These are phyloP conservation scores for Moesziomyces sp. DNA, from an alignment of 1,284 basidiomycete genomes.

Conservation along the genomic window DNA sequence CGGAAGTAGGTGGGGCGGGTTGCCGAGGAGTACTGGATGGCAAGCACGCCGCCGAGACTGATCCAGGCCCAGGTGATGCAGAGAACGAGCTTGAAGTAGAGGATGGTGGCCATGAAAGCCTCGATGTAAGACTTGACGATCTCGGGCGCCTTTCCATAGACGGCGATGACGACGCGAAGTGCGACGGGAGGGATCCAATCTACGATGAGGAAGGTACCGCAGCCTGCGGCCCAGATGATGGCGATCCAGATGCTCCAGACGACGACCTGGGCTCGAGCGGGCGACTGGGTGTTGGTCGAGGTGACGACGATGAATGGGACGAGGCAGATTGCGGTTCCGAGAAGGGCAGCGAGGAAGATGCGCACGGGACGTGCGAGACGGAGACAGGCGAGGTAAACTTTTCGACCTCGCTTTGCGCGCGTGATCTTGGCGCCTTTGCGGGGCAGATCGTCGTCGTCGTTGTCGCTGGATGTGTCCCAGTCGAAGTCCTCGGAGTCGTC, in stretches of 20 bases:
- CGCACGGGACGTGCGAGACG: constrained; percentile 61
- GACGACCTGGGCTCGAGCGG: constrained; percentile 50
- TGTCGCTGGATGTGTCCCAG: constrained; percentile 58
- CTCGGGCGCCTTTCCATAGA: constrained; percentile 61
- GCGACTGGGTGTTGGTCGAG: constrained; percentile 27
- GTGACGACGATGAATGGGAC: constrained; percentile 64
- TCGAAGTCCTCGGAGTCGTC: constrained; percentile 65
- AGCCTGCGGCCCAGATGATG: constrained; percentile 62
- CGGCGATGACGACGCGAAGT: constrained; percentile 53
- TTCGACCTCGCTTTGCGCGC: constrained; percentile 54
- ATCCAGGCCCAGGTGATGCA: constrained; percentile 66
- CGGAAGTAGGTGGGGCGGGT: constrained; percentile 53
- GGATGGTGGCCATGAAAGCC: constrained; percentile 54
- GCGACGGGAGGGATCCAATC: constrained; percentile 54
- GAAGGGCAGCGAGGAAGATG: constrained; percentile 51
- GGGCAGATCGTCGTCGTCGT: constrained; percentile 43
- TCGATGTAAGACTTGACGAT: constrained; percentile 58
- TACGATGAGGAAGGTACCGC: constrained; percentile 60
- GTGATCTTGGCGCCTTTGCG: constrained; percentile 31
- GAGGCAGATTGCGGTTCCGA: constrained; percentile 57
- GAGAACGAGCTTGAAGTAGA: constrained; percentile 62
- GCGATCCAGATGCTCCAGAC: constrained; percentile 64
- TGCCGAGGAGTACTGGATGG: constrained; percentile 36
- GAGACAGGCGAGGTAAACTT: constrained; percentile 55
- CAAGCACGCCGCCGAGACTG: constrained; percentile 58